These are phyloP conservation scores for Allium sativum DNA, from an alignment of 106 monocot genomes.

Conservation along the genomic window DNA sequence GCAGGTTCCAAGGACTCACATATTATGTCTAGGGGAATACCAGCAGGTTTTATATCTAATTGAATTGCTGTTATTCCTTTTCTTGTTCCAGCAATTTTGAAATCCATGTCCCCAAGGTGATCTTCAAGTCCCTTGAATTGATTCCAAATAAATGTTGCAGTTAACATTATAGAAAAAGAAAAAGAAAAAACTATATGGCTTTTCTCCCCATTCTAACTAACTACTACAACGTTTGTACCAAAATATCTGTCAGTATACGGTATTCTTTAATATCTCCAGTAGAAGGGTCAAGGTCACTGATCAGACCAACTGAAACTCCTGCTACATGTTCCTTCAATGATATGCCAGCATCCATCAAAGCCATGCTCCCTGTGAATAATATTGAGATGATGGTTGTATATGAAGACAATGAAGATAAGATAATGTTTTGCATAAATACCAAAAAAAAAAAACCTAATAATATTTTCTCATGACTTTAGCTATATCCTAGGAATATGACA, in stretches of 20 bases:
- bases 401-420: no score
- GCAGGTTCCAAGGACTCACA: constrained; percentile 82
- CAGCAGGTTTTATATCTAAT: constrained; percentile 97
- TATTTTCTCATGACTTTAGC: no score
- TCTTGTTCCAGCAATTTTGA: constrained; percentile 92
- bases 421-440: no score
- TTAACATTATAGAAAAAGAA: no score
- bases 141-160: no score
- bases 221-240: constrained; percentile 30
- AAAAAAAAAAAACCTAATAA: no score
- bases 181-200: no score
- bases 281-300: constrained; percentile 63
- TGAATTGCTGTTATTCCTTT: constrained; percentile 92
- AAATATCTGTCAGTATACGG: constrained; percentile 89
- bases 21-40: constrained; percentile 86
- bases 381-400: neutral
- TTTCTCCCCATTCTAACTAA: no score
- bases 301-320: constrained; percentile 93
- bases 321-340: constrained; percentile 91
- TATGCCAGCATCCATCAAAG: constrained; percentile 99
- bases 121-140: constrained; percentile 80
- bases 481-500: no score
- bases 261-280: constrained; percentile 63
- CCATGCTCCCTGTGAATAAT: constrained; percentile 69
- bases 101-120: constrained; percentile 99